Evolutionary conservation across 768 basidiomycete species (phyloP).

Genomic region (Podaxis carcinomalis): DNA sequence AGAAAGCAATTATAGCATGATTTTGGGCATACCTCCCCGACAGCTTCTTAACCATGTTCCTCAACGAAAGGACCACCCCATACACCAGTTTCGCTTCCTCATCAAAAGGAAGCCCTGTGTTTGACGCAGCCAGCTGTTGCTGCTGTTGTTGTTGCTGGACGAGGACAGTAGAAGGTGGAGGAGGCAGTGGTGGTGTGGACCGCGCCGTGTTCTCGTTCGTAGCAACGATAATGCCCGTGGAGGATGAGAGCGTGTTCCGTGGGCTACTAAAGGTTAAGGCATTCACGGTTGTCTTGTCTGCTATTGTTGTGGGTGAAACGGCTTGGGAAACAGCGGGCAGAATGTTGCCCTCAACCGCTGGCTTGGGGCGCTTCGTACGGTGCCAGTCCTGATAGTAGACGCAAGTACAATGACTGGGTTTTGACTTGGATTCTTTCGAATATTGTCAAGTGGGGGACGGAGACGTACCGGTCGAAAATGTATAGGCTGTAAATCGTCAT

Average conservation of each 20-base stretch:
- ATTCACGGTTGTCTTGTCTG: constrained; percentile 27
- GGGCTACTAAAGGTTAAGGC: constrained; percentile 49
- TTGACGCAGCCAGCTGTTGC: constrained; percentile 27
- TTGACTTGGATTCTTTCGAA: not conserved
- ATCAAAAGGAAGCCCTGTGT: constrained; percentile 79
- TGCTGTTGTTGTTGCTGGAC: constrained; percentile 29
- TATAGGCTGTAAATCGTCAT: constrained; percentile 94
- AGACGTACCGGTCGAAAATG: constrained; percentile 80
- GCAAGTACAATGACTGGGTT: constrained; percentile 77
- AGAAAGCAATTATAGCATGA: not conserved
- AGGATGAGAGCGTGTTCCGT: constrained; percentile 60
- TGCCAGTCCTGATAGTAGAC: constrained; percentile 98
- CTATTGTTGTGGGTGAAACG: constrained; percentile 31
- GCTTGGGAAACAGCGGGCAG: constrained; percentile 78
- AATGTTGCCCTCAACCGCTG: constrained; percentile 68
- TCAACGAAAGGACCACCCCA: constrained; percentile 85
- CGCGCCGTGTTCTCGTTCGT: constrained; percentile 36
- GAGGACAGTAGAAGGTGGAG: constrained; percentile 30
- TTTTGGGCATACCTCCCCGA: constrained; percentile 62
- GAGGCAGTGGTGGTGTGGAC: constrained; percentile 32
- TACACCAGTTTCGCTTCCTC: constrained; percentile 98
- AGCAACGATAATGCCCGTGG: constrained; percentile 68
- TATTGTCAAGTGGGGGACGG: not conserved
- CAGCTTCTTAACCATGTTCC: constrained; percentile 94
- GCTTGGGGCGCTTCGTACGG: constrained; percentile 67